Evolutionary conservation across 495 filamentous ascomycete genomes (phyloP).

Genomic region (Sordaria brevicollis): DNA sequence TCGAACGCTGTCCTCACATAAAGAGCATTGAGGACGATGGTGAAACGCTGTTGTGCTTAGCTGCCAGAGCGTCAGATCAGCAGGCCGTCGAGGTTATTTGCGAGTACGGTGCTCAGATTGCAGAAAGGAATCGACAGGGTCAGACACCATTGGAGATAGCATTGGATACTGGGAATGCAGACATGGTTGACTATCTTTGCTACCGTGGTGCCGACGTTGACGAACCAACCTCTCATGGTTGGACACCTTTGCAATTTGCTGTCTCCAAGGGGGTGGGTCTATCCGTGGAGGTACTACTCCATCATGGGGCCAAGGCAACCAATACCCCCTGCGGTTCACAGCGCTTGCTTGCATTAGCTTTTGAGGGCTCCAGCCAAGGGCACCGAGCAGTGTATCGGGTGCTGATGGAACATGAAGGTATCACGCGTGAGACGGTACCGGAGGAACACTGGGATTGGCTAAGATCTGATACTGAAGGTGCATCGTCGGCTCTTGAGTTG

Average conservation of each 20-base stretch:
- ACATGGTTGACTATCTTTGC: not conserved
- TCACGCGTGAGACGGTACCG: not conserved
- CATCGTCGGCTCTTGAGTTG: too few species aligned
- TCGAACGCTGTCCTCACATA: not conserved
- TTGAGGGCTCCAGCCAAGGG: not conserved
- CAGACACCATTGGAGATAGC: not conserved
- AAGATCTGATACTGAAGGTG: too few species aligned
- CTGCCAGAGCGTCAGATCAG: not conserved
- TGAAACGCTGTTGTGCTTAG: not conserved
- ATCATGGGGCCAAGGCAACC: not conserved
- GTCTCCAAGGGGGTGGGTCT: not conserved
- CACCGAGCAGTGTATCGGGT: not conserved
- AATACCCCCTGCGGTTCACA: not conserved
- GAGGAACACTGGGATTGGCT: not conserved
- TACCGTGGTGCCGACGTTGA: not conserved
- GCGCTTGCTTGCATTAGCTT: not conserved
- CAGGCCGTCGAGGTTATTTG: too few species aligned
- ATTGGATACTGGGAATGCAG: rapidly evolving
- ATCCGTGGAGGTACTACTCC: not conserved
- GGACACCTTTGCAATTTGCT: not conserved
- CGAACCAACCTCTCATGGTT: not conserved
- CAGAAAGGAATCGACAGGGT: not conserved
- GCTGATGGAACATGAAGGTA: not conserved
- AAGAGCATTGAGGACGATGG: not conserved
- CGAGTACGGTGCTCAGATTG: not conserved